These are phyloP conservation scores for Eucalyptus camaldulensis DNA, from an alignment of 345 rosid genomes.

Conservation along the genomic window DNA sequence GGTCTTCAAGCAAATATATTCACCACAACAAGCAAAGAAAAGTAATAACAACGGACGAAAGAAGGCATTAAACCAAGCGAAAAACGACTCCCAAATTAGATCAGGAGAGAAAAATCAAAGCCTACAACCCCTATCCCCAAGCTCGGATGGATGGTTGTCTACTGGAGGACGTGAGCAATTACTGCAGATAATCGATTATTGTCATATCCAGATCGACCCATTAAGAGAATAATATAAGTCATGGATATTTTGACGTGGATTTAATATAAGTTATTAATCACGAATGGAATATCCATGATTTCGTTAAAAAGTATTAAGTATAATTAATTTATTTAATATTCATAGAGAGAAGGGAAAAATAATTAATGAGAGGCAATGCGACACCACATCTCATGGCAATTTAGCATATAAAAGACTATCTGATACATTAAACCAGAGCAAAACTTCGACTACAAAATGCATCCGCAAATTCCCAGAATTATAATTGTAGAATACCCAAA, in stretches of 20 bases:
- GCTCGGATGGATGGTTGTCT: no score
- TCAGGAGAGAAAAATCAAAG: background rate
- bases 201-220: no score
- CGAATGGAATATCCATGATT: background rate
- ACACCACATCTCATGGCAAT: background rate
- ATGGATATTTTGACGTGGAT: no score
- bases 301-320: background rate
- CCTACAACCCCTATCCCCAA: no score
- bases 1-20: background rate
- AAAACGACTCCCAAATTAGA: background rate
- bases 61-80: background rate
- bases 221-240: no score
- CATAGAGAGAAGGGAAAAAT: background rate
- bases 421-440: background rate
- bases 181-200: fast-evolving
- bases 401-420: background rate
- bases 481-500: background rate
- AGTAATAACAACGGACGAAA: fast-evolving
- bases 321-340: no score
- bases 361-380: background rate
- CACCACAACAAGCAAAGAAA: background rate
- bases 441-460: background rate
- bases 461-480: background rate
- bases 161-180: fast-evolving
- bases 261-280: no score